A percentile compares a stretch with the other conserved stretches of the same genome.
These are phyloP conservation scores for Mercurialis annua DNA, from an alignment of 345 rosid genomes.

Conservation along the genomic window DNA sequence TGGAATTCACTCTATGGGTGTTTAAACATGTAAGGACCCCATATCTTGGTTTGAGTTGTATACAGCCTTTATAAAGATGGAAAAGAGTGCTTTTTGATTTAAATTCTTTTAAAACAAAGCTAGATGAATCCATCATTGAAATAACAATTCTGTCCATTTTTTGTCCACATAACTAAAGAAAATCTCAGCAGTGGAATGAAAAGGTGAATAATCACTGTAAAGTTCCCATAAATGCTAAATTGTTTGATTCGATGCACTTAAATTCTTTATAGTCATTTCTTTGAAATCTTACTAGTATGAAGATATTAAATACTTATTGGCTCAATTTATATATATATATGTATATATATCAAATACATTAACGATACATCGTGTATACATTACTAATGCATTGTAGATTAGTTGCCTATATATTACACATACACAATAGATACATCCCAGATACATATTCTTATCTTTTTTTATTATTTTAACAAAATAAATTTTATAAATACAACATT, in stretches of 20 bases:
- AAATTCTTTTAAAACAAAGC: not conserved
- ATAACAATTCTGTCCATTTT: not conserved
- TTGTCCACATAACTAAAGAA: not conserved
- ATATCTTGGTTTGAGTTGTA: constrained; percentile 21
- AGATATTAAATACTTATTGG: no score
- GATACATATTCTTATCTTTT: no score
- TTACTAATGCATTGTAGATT: no score
- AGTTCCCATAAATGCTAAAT: not conserved
- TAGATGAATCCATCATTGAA: not conserved
- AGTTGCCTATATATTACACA: no score
- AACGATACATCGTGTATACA: no score
- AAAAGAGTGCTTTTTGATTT: not conserved
- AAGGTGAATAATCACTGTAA: constrained; percentile 1
- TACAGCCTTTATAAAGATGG: constrained; percentile 7
- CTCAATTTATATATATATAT: no score
- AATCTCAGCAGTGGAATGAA: not conserved
- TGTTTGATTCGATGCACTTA: not conserved
- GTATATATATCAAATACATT: no score
- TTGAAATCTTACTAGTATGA: not conserved
- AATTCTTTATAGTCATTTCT: not conserved
- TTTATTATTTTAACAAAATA: no score
- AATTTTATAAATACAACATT: no score
- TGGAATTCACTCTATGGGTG: constrained; percentile 99
- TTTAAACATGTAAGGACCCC: constrained; percentile 80
- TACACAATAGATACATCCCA: no score